Evolutionary conservation across 176 grass and related monocot genomes (phyloP), one percentile per base, ranked within the genome.

Genomic region (Cocos nucifera): DNA sequence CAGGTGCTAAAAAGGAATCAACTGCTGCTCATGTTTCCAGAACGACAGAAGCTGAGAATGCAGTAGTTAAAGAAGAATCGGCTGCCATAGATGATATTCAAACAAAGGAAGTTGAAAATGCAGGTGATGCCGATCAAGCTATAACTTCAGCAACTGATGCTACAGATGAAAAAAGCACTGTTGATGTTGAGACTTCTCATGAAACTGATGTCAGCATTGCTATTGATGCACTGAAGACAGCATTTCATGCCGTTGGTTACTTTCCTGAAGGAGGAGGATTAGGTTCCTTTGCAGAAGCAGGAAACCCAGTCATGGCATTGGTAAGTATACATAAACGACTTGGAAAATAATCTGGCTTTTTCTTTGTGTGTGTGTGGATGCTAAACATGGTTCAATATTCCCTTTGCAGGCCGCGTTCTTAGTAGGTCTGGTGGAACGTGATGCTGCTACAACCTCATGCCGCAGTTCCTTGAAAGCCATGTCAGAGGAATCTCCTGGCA

Each of bases 231-330:
- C 54, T 98, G 62, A 93, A 89, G 82, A 76, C 77, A 66, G 94
- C 94, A 71, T 98, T 98, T 19, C 67, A 89, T 66, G 76, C 87
- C 25, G 85, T 83, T 64, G 88, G 88, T 70, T 74, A 81, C 69
- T 83, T 73, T 56, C 81, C 84, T 53, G 82, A 85, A 62, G 56
- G 71, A 70, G 79, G 71, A 83, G 74, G 77, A n/a, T 60, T 74
- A 25, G 70, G 78, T 73, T 92, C 94, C 51, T 98, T 98, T 82
- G 74, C 77, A 58, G 85, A 98, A 58, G 81, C 85, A 67, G 94
- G 94, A 63, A 92, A 98, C 66, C 94, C 94, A 56, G 88, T 98
- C 66, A 98, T 98, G 84, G 82, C 94, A 71, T 54, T 98, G 67
- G 94, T 93, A 78, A 78, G 84, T 70, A 53, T 48, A 27, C 48